Percentiles rank a stretch among this genome's conserved stretches.
These are phyloP conservation scores for Hypoxylon sp. DNA, from an alignment of 2,329 filamentous ascomycete genomes.

Conservation along the genomic window DNA sequence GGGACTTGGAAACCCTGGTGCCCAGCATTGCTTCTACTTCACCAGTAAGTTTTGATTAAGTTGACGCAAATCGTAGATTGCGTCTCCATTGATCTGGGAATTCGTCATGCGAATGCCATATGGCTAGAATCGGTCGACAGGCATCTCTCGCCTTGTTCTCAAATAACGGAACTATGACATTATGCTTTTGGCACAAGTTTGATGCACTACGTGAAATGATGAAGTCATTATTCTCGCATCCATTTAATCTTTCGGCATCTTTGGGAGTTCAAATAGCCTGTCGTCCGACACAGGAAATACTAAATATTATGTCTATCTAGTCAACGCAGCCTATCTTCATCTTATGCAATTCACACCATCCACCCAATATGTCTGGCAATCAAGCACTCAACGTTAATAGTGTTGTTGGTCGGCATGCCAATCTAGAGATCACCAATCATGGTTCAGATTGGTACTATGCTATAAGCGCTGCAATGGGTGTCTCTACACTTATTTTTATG, in stretches of 20 bases:
- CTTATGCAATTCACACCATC: background rate
- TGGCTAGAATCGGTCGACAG: background rate
- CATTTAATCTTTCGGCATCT: slow-evolving; percentile 2
- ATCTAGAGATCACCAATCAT: slow-evolving; percentile 68
- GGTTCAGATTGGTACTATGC: slow-evolving; percentile 74
- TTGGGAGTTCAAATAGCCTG: slow-evolving; percentile 35
- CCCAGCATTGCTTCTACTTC: background rate
- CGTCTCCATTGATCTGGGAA: background rate
- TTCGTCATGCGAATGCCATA: slow-evolving; percentile 6
- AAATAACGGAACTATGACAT: slow-evolving; percentile 23
- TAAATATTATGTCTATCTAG: background rate
- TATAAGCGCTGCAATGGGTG: slow-evolving; percentile 69
- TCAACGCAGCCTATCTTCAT: background rate
- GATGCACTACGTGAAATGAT: slow-evolving; percentile 33
- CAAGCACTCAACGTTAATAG: slow-evolving; percentile 60
- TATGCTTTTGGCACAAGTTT: slow-evolving; percentile 29
- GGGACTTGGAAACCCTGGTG: background rate
- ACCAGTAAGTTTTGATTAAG: background rate
- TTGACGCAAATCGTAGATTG: background rate
- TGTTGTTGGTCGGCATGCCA: slow-evolving; percentile 61
- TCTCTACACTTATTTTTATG: slow-evolving; percentile 65
- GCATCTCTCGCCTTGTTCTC: background rate
- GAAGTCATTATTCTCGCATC: slow-evolving; percentile 44
- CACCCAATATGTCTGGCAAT: slow-evolving; percentile 53
- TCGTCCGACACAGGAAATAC: slow-evolving; percentile 1